These are phyloP conservation scores for Phaeosphaeriaceae sp. DNA, from an alignment of 2,329 filamentous ascomycete species.

Conservation along the genomic window DNA sequence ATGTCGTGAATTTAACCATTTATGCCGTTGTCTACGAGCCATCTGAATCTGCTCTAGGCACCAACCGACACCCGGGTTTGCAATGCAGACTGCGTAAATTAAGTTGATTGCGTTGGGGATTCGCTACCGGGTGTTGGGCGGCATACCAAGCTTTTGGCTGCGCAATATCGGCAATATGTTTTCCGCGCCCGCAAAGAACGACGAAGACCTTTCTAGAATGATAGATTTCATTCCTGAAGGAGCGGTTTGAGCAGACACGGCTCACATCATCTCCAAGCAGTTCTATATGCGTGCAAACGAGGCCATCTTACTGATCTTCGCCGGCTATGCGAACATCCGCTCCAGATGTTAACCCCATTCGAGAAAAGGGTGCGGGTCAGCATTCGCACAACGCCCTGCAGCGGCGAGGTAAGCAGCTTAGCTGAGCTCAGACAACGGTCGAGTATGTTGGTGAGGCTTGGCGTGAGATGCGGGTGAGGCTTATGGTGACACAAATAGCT, in stretches of 20 bases:
- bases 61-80: neutral
- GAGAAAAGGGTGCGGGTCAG: neutral
- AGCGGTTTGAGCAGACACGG: neutral
- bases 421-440: neutral
- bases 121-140: neutral
- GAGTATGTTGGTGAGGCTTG: neutral
- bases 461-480: neutral
- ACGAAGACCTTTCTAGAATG: neutral
- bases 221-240: neutral
- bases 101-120: neutral
- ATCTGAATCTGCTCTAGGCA: neutral
- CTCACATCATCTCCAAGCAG: neutral
- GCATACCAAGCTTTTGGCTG: neutral
- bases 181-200: neutral
- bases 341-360: neutral
- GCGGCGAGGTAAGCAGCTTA: neutral
- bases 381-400: neutral
- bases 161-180: neutral
- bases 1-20: neutral
- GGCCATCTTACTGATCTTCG: neutral
- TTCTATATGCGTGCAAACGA: neutral
- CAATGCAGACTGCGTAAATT: neutral
- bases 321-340: neutral
- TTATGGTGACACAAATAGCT: neutral
- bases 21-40: neutral